Base-by-base conservation (phyloP, 2,329 filamentous ascomycete genomes). In the Microsporum ferrugineum region DNA sequence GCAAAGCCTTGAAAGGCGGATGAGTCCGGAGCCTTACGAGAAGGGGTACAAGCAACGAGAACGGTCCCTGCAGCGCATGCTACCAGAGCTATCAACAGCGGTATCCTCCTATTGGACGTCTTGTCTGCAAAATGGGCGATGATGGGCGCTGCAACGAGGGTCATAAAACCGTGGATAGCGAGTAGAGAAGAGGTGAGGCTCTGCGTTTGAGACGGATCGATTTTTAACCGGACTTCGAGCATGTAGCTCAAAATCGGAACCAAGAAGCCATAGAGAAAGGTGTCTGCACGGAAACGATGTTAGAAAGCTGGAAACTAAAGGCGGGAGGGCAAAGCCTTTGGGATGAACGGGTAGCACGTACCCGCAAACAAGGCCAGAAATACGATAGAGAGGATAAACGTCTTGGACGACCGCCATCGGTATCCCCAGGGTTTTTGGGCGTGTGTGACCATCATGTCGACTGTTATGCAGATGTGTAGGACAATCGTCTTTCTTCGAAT, bases 191-290 rank as follows among this genome's bases (percentile, higher is more conserved):
- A 68, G 31, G 65, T 70, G 43, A 70, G 39, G 2, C 64, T 62
- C 47, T 72, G 69, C 3, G 68, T 69, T 23, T 67, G 57, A 2
- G 63, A 63, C 7, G 57, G 57, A 29, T 68, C 65, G 8, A 71
- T 57, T 17, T 62, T 60, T 4, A 72, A 60, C n/a, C 70, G 69
- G 38, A 62, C 62, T 60, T 70, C 66, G 2, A 71, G 58, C 6
- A 71, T 63, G 17, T 67, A 68, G 2, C 68, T 68, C 3, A 73
- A 66, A 43, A 72, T 68, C 1, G 70, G 70, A 1, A 72, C 67
- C n/a, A 72, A 60, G 36, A 71, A 71, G 8, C 65, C 64, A 57
- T 69, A 71, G 0, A 71, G 65, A 23, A 70, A 71, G 10, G 65
- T 65, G 49, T 71, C 70, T 71, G 7, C 3, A 43, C 14, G 59